Conservation (phyloP, 306 rosid genomes). For the Rosa rugosa region DNA sequence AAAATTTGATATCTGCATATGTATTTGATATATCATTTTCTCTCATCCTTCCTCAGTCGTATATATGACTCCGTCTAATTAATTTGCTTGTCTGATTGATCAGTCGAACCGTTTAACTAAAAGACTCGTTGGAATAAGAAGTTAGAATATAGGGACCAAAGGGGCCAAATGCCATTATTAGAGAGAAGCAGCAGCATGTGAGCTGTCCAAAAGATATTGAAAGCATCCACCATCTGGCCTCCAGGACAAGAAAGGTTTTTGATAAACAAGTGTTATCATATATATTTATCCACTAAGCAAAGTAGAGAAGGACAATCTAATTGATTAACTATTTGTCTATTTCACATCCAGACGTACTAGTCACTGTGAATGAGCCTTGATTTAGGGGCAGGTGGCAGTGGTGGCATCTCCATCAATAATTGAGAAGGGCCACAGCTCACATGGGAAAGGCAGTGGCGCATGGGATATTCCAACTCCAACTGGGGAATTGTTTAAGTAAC, state of each 20-base stretch:
- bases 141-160: too few relatives aligned
- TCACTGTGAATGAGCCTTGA: neutral
- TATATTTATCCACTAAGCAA: neutral
- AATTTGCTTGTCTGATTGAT: too few relatives aligned
- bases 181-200: constrained; percentile 20
- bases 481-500: neutral
- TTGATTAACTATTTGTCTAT: neutral
- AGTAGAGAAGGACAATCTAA: neutral
- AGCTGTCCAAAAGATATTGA: constrained; percentile 19
- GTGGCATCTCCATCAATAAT: neutral
- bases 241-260: neutral
- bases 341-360: neutral
- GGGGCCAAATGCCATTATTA: neutral
- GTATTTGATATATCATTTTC: neutral
- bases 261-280: neutral
- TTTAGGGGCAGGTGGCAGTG: neutral
- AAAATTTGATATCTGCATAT: too few relatives aligned
- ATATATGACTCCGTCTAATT: neutral
- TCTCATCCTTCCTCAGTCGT: too few relatives aligned
- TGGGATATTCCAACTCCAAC: neutral
- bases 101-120: too few relatives aligned
- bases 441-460: neutral
- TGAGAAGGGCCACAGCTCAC: neutral
- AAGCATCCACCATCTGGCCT: neutral
- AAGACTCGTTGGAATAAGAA: too few relatives aligned